Percentiles rank a stretch among this genome's conserved stretches.
These are phyloP conservation scores for Huntiella bhutanensis DNA, from an alignment of 2,329 filamentous ascomycete genomes.

Conservation along the genomic window DNA sequence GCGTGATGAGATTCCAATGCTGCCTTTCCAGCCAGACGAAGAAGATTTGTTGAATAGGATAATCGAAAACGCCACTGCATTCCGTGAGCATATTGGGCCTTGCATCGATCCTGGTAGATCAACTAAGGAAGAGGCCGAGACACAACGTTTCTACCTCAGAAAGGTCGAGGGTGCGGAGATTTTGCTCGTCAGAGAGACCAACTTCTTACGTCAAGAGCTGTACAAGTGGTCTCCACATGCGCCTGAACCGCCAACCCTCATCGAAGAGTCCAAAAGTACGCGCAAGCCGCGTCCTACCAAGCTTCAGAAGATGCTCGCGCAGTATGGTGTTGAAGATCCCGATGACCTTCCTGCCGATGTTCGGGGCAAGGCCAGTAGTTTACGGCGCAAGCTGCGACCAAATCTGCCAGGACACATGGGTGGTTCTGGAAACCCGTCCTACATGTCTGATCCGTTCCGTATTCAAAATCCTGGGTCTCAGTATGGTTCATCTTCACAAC, in stretches of 20 bases:
- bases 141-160: constrained; percentile 77
- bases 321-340: constrained; percentile 73
- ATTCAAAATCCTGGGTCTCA: constrained; percentile 13
- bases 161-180: constrained; percentile 97
- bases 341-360: constrained; percentile 76
- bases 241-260: constrained; percentile 62
- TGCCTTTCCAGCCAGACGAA: constrained; percentile 93
- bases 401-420: constrained; percentile 21
- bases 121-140: constrained; percentile 6
- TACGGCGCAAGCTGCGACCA: constrained; percentile 52
- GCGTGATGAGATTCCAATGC: constrained; percentile 58
- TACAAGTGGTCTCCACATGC: constrained; percentile 91
- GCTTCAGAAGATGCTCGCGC: constrained; percentile 80
- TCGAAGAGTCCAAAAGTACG: constrained; percentile 77
- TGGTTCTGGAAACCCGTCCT: constrained; percentile 11
- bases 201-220: constrained; percentile 87
- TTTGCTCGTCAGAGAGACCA: constrained; percentile 79
- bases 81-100: constrained; percentile 61
- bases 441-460: constrained; percentile 13
- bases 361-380: constrained; percentile 55
- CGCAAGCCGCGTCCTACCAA: constrained; percentile 93
- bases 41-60: constrained; percentile 74
- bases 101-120: constrained; percentile 80
- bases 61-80: constrained; percentile 65
- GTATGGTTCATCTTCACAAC: constrained; percentile 10